Evolutionary conservation across 805 yeast genomes (phyloP).

Genomic region (Sugiyamaella marilandica): DNA sequence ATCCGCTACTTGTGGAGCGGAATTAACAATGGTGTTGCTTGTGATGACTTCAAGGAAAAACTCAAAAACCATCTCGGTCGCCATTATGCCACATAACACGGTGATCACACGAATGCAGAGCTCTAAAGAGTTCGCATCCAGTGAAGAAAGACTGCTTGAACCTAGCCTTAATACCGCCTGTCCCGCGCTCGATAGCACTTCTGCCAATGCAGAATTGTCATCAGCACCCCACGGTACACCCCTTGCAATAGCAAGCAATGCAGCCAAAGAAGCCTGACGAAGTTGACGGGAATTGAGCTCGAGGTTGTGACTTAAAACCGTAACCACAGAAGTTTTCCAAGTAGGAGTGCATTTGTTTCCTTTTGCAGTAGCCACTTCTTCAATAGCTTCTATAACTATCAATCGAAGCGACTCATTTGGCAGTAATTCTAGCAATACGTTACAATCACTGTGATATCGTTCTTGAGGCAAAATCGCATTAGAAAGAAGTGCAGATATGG

Average conservation of each 20-base stretch:
- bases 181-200: neutral
- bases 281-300: constrained; percentile 23
- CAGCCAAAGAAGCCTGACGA: constrained; percentile 23
- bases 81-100: neutral
- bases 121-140: neutral
- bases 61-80: neutral
- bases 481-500: constrained; percentile 28
- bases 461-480: constrained; percentile 23
- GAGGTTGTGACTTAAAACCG: constrained; percentile 20
- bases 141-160: neutral
- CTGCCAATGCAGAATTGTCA: neutral
- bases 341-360: constrained; percentile 15
- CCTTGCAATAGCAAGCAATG: constrained; percentile 8
- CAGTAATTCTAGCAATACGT: constrained; percentile 33
- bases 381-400: constrained; percentile 31
- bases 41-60: neutral
- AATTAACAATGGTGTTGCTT: neutral
- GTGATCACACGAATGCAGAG: neutral
- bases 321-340: constrained; percentile 21
- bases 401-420: constrained; percentile 35
- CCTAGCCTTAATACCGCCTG: neutral
- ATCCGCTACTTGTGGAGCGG: neutral
- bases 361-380: constrained; percentile 17
- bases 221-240: neutral
- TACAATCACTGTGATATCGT: constrained; percentile 30